Conservation (phyloP, 1,139 yeast species). For the Hyphopichia fennica region DNA sequence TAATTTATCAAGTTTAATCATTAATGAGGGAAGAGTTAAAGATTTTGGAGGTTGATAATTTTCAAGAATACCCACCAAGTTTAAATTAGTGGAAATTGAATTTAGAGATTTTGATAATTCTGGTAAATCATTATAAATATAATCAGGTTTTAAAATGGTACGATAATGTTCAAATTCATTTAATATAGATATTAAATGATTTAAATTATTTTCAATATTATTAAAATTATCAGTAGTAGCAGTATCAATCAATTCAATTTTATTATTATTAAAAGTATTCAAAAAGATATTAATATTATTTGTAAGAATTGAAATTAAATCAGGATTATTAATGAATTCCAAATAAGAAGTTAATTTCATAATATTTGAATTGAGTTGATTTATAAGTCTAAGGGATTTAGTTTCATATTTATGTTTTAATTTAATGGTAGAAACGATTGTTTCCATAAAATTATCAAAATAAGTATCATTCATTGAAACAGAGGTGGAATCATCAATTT, state of each 20-base stretch:
- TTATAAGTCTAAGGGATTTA: slow-evolving; percentile 27
- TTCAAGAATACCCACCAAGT: not conserved
- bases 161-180: slow-evolving; percentile 10
- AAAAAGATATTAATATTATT: slow-evolving; percentile 6
- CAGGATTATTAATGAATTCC: slow-evolving; percentile 6
- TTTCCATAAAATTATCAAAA: slow-evolving; percentile 17
- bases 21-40: not conserved
- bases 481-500: not conserved
- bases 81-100: slow-evolving; percentile 1
- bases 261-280: slow-evolving; percentile 3
- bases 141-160: slow-evolving; percentile 12
- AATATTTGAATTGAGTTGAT: slow-evolving; percentile 19
- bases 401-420: slow-evolving; percentile 33
- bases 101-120: slow-evolving; percentile 6
- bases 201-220: slow-evolving; percentile 3
- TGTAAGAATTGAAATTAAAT: not conserved
- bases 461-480: not conserved
- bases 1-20: not conserved
- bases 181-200: slow-evolving; percentile 6
- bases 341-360: slow-evolving; percentile 9
- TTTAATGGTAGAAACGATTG: slow-evolving; percentile 22
- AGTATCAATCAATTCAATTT: not conserved
- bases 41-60: slow-evolving; percentile 5
- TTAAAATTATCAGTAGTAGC: slow-evolving; percentile 3
- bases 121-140: slow-evolving; percentile 20